Evolutionary conservation across 106 monocot genomes (phyloP), one percentile per base, ranked within the genome.

Genomic region (Xerophyta viscosa): DNA sequence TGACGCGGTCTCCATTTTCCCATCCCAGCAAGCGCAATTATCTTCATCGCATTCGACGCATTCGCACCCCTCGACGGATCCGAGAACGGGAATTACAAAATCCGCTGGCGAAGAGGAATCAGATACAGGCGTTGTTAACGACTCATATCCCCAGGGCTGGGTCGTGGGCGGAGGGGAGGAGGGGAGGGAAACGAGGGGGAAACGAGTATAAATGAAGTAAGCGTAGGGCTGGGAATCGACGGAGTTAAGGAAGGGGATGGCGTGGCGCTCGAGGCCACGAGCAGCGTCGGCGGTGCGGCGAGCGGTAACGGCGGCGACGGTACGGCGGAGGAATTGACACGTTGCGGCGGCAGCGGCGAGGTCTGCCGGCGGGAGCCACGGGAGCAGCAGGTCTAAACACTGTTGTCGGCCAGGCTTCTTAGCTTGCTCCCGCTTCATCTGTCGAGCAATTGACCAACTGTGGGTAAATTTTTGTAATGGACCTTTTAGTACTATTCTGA

Each of bases 191-290:
- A 69, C 19, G 56, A 70, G 19, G 45, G 77, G 19, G 51, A 31
- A 45, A 23, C 48, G 50, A 20, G 78, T 36, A 52, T 79, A 79
- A 44, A 61, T 18, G 63, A 79, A 79, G 64, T 69, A 66, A 37
- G 69, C 46, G 73, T 79, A 79, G 42, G 63, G 71, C 27, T 56
- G 48, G 54, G 56, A 21, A 41, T 23, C 67, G 24, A 56, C 17
- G 61, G 68, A 19, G 70, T 65, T 73, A 51, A 46, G 3, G 71
- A 84, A 84, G 25, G 84, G 84, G 61, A 84, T 66, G 44, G 75
- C 71, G 56, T 57, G 55, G 22, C 10, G 53, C 68, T 84, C 84
- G 33, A 75, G 61, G 56, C 65, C 57, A n/a, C 79, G 55, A 20
- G 84, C 58, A 46, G 79, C 79, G 58, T 84, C 84, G 55, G 79